phyloP scores from a whole-genome alignment of 306 rosid genomes.

The Medicago ruthenica region DNA sequence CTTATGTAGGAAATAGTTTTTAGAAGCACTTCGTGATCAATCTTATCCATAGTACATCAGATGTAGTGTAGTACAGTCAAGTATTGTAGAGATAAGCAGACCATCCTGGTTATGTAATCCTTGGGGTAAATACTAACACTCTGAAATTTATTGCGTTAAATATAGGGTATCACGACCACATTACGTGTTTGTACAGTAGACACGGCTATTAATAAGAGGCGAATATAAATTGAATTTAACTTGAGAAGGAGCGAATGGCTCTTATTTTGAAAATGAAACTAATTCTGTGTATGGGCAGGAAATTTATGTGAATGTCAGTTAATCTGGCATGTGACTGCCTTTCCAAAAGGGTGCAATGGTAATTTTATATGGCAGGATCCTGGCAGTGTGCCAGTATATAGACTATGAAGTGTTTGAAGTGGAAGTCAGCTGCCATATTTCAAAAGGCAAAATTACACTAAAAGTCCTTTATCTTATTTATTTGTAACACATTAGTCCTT shows the following conservation, averaged over 20 bases:
- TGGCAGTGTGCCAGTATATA: slow-evolving; percentile 1
- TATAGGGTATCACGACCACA: background rate
- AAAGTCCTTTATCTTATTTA: too few relatives aligned
- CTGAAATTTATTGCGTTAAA: background rate
- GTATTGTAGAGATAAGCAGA: slow-evolving; percentile 1
- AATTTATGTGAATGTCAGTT: background rate
- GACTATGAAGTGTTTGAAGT: slow-evolving; percentile 19
- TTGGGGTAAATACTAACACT: background rate
- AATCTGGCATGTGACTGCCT: slow-evolving; percentile 11
- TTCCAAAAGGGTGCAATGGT: background rate
- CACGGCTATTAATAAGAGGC: background rate
- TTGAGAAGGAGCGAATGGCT: background rate
- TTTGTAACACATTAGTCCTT: too few relatives aligned
- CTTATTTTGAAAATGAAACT: too few relatives aligned
- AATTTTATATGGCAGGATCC: slow-evolving; percentile 12
- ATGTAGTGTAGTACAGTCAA: slow-evolving; percentile 22
- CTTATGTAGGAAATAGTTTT: slow-evolving; percentile 29
- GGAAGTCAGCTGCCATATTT: too few relatives aligned
- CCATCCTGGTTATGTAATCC: background rate
- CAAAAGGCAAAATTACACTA: too few relatives aligned
- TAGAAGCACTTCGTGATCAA: slow-evolving; percentile 27
- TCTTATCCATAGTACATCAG: background rate
- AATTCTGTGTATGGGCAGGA: background rate
- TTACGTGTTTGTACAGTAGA: background rate
- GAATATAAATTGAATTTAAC: background rate